Evolutionary conservation across 2,329 filamentous ascomycete species (phyloP).

Genomic region (Sporothrix humicola): DNA sequence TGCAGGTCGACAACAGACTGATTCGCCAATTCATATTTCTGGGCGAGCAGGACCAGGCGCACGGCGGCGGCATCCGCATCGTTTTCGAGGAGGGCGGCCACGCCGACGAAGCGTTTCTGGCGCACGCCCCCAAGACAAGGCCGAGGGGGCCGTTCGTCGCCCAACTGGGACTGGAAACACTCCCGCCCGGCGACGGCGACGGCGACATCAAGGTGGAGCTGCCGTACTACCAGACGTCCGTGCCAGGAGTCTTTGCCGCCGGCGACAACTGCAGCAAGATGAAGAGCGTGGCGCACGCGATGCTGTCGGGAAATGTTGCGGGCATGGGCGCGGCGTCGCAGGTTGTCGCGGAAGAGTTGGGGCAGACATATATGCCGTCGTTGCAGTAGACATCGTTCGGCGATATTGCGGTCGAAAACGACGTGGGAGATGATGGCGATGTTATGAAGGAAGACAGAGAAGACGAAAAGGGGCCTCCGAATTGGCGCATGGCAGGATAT

Average conservation of each 20-base stretch:
- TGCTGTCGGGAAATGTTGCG: constrained; percentile 9
- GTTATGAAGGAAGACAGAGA: too few species aligned
- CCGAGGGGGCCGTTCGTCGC: not conserved
- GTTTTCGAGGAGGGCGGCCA: not conserved
- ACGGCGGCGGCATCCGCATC: not conserved
- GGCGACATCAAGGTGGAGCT: constrained; percentile 7
- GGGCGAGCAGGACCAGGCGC: constrained; percentile 5
- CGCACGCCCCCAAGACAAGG: not conserved
- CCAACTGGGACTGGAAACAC: not conserved
- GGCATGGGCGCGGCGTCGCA: constrained; percentile 17
- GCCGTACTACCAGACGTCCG: constrained; percentile 53
- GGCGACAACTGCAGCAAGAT: constrained; percentile 49
- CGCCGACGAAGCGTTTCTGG: constrained; percentile 11
- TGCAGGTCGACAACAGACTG: not conserved
- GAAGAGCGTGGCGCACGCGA: constrained; percentile 15
- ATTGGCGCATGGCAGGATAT: too few species aligned
- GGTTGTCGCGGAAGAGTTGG: not conserved
- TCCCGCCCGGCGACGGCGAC: not conserved
- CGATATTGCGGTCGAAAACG: too few species aligned
- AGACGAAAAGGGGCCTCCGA: too few species aligned
- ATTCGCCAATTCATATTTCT: not conserved
- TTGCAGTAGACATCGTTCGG: too few species aligned
- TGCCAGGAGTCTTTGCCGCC: constrained; percentile 58
- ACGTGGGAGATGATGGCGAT: too few species aligned
- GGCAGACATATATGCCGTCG: not conserved